phyloP scores from a whole-genome alignment of 75 land plant genomes.

The Adiantum capillusveneris region DNA sequence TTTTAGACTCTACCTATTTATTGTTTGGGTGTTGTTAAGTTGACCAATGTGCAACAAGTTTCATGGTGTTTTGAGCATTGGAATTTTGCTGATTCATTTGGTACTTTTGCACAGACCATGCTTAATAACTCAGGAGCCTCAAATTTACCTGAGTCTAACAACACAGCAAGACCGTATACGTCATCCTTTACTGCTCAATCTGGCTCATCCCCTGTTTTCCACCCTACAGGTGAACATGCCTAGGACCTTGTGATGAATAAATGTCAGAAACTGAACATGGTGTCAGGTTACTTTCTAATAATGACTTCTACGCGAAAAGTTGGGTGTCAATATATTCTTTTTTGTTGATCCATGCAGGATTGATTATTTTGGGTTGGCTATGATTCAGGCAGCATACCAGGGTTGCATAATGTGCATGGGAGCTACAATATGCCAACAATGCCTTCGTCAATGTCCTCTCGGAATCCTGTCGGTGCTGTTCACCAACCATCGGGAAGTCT shows the following conservation, averaged over 20 bases:
- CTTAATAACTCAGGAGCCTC: slow-evolving; percentile 60
- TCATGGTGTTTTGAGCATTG: background rate
- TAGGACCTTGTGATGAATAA: background rate
- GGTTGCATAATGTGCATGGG: slow-evolving; percentile 65
- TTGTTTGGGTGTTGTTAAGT: background rate
- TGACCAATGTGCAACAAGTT: background rate
- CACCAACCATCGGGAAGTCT: slow-evolving; percentile 79
- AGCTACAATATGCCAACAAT: slow-evolving; percentile 72
- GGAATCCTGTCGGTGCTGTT: slow-evolving; percentile 68
- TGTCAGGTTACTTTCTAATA: background rate
- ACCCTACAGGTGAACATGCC: slow-evolving; percentile 52
- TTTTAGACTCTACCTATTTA: background rate
- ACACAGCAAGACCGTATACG: slow-evolving; percentile 55
- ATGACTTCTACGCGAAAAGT: background rate
- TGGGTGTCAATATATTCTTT: background rate
- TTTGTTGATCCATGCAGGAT: background rate
- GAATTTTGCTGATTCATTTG: slow-evolving; percentile 5
- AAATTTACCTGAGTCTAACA: slow-evolving; percentile 55
- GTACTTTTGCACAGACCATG: slow-evolving; percentile 40
- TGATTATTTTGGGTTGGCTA: slow-evolving; percentile 3
- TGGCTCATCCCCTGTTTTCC: slow-evolving; percentile 54
- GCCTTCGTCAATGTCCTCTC: slow-evolving; percentile 54
- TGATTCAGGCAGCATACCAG: slow-evolving; percentile 51
- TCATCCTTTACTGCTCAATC: slow-evolving; percentile 75
- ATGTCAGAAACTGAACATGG: background rate